Percentiles rank a stretch among this genome's conserved stretches.
These are phyloP conservation scores for Entomortierella chlamydospora DNA, from an alignment of 192 early-diverging fungal species.

Conservation along the genomic window DNA sequence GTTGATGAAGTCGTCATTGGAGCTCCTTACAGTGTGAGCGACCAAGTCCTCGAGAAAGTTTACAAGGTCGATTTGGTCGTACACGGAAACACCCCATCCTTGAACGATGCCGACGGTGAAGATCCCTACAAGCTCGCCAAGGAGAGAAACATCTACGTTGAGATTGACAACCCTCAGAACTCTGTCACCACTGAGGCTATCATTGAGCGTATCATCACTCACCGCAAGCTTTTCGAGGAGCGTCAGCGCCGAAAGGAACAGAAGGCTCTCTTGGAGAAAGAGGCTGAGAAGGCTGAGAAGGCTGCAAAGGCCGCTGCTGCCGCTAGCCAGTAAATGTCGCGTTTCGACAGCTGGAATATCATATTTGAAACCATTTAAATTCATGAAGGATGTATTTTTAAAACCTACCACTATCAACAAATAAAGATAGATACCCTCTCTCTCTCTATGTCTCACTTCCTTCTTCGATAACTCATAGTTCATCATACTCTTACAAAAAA, in stretches of 20 bases:
- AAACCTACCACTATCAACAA: background rate
- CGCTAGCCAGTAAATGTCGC: slow-evolving; percentile 10
- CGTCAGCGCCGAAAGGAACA: slow-evolving; percentile 81
- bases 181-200: slow-evolving; percentile 88
- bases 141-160: slow-evolving; percentile 78
- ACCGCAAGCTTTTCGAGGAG: slow-evolving; percentile 83
- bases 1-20: slow-evolving; percentile 96
- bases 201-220: slow-evolving; percentile 89
- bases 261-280: slow-evolving; percentile 74
- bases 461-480: too few species aligned
- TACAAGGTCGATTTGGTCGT: slow-evolving; percentile 88
- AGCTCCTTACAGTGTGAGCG: slow-evolving; percentile 88
- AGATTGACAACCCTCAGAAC: slow-evolving; percentile 82
- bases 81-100: slow-evolving; percentile 75
- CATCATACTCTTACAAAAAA: slow-evolving; percentile 51
- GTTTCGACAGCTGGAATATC: background rate
- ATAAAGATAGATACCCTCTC: slow-evolving; percentile 25
- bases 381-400: slow-evolving; percentile 26
- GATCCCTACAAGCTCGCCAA: slow-evolving; percentile 92
- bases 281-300: slow-evolving; percentile 73
- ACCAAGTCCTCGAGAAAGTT: slow-evolving; percentile 87
- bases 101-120: slow-evolving; percentile 76
- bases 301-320: slow-evolving; percentile 44
- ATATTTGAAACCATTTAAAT: background rate
- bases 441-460: too few species aligned